Conservation (phyloP, 2,329 filamentous ascomycete species). For the Cladobotryum protrusum region DNA sequence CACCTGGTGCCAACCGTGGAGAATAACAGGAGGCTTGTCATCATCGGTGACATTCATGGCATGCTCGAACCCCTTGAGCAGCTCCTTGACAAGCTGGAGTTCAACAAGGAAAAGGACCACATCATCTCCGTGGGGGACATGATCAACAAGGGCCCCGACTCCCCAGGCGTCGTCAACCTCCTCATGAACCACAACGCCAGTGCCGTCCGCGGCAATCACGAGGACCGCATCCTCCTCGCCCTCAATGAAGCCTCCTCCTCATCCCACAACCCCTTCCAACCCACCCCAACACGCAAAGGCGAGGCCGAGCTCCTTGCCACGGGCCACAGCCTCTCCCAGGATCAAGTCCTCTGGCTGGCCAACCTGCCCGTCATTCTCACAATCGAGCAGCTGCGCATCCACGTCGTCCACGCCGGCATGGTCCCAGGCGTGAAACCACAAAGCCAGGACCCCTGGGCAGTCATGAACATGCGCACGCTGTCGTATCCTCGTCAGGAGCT, state of each 20-base stretch:
- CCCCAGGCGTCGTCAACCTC: conserved; percentile 66
- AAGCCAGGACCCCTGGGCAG: conserved; percentile 67
- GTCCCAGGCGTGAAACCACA: conserved; percentile 67
- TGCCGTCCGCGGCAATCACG: conserved; percentile 86
- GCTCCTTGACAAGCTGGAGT: conserved; percentile 62
- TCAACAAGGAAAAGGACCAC: conserved; percentile 56
- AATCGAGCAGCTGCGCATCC: conserved; percentile 57
- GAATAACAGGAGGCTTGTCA: conserved; percentile 57
- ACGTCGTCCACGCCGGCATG: conserved; percentile 79
- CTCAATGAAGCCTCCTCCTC: conserved; percentile 31
- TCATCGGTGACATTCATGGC: conserved; percentile 91
- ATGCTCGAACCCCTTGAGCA: conserved; percentile 61
- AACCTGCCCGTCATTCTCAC: conserved; percentile 71
- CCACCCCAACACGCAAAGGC: conserved; percentile 24
- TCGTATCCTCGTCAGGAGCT: conserved; percentile 43
- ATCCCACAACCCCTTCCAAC: not conserved
- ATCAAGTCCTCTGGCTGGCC: conserved; percentile 64
- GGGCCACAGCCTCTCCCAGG: conserved; percentile 44
- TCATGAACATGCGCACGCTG: conserved; percentile 89
- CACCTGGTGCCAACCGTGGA: conserved; percentile 26
- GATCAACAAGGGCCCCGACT: conserved; percentile 83
- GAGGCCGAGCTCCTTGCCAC: conserved; percentile 43
- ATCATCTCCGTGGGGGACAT: conserved; percentile 73
- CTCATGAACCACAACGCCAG: conserved; percentile 69
- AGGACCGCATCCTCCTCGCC: conserved; percentile 74